These are phyloP conservation scores for Triangularia verruculosa DNA, from an alignment of 2,329 filamentous ascomycete species.

Conservation along the genomic window DNA sequence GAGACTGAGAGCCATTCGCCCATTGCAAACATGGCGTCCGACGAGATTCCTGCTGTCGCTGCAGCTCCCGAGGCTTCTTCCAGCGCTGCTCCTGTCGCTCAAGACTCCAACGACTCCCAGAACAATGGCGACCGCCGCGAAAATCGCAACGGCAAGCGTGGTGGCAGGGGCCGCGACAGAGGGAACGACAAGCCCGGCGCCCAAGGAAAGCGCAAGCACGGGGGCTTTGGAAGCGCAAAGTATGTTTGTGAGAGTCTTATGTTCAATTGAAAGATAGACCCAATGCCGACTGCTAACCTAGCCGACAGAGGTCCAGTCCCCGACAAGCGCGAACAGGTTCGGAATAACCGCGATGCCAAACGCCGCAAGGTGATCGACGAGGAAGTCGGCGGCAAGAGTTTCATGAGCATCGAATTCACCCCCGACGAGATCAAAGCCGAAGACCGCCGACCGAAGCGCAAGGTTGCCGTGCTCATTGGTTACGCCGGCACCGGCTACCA, in stretches of 20 bases:
- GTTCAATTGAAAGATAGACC: background rate
- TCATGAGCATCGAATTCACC: conserved; percentile 55
- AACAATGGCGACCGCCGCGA: conserved; percentile 17
- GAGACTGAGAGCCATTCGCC: conserved; percentile 16
- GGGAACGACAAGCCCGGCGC: conserved; percentile 21
- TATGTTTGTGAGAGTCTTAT: conserved; percentile 8
- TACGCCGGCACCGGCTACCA: conserved; percentile 97
- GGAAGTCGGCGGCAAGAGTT: conserved; percentile 43
- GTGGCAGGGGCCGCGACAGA: conserved; percentile 15
- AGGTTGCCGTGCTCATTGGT: conserved; percentile 92
- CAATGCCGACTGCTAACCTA: conserved; percentile 27
- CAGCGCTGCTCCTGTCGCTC: background rate
- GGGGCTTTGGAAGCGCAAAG: conserved; percentile 24
- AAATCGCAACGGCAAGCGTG: conserved; percentile 12
- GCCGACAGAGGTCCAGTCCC: conserved; percentile 21
- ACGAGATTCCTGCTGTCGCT: conserved; percentile 18
- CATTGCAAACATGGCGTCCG: conserved; percentile 25
- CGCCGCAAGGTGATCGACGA: conserved; percentile 49
- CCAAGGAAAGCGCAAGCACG: conserved; percentile 20
- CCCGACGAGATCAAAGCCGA: conserved; percentile 87
- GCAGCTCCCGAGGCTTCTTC: background rate
- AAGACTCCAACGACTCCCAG: background rate
- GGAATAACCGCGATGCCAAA: conserved; percentile 52
- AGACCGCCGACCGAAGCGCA: conserved; percentile 85
- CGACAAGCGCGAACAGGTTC: conserved; percentile 50